A percentile compares a stretch with the other conserved stretches of the same genome.
These are phyloP conservation scores for Spiromastix sp. DNA, from an alignment of 2,329 filamentous ascomycete species.

Conservation along the genomic window DNA sequence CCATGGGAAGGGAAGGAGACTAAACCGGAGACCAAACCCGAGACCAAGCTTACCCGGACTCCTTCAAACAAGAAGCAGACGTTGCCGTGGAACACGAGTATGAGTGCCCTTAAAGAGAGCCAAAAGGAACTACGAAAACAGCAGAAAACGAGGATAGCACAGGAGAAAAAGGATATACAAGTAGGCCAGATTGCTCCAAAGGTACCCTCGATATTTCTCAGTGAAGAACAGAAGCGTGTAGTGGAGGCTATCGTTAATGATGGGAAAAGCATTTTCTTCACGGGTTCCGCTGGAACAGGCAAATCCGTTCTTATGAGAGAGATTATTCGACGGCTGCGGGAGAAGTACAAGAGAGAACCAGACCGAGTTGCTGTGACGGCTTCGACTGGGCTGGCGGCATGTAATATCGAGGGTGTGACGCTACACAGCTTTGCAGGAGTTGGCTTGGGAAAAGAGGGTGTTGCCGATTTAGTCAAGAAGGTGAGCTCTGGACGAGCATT, in stretches of 20 bases:
- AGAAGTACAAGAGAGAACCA: constrained; percentile 64
- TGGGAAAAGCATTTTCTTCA: constrained; percentile 90
- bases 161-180: constrained; percentile 26
- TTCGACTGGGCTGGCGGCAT: constrained; percentile 89
- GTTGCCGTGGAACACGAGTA: constrained; percentile 61
- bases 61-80: constrained; percentile 27
- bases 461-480: constrained; percentile 72
- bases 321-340: constrained; percentile 71
- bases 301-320: constrained; percentile 93
- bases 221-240: constrained; percentile 76
- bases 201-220: constrained; percentile 58
- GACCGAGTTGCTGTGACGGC: constrained; percentile 88
- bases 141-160: constrained; percentile 34
- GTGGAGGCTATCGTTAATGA: constrained; percentile 70
- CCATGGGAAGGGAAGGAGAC: background rate
- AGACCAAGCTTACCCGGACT: constrained; percentile 11
- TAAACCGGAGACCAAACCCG: background rate
- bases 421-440: constrained; percentile 95
- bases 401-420: constrained; percentile 92
- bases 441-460: constrained; percentile 83
- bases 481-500: constrained; percentile 12
- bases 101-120: constrained; percentile 65
- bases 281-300: constrained; percentile 87
- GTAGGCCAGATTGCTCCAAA: constrained; percentile 13
- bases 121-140: constrained; percentile 62